phyloP scores from a whole-genome alignment of 2,329 filamentous ascomycete species.

The Paecilomyces sp. region DNA sequence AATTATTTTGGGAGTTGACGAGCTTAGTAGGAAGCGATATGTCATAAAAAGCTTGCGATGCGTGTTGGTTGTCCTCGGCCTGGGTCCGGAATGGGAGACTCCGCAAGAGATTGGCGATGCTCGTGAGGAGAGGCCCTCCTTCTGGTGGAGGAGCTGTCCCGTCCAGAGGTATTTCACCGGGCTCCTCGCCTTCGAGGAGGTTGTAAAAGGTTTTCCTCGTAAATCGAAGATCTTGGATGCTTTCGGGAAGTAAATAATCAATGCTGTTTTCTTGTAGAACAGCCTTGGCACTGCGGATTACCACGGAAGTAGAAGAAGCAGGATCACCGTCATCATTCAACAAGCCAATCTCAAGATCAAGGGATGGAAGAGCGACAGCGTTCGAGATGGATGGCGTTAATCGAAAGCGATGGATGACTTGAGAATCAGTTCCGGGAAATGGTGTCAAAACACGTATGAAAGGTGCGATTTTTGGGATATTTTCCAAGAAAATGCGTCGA shows the following conservation, averaged over 20 bases:
- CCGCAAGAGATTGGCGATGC: slow-evolving; percentile 15
- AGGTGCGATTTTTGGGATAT: slow-evolving; percentile 23
- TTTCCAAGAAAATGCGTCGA: slow-evolving; percentile 24
- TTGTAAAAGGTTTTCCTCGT: slow-evolving; percentile 24
- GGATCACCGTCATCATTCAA: not conserved
- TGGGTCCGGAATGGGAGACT: slow-evolving; percentile 8
- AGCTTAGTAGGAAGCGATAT: slow-evolving; percentile 21
- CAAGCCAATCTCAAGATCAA: slow-evolving; percentile 25
- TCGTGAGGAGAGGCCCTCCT: slow-evolving; percentile 8
- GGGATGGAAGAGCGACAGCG: slow-evolving; percentile 17
- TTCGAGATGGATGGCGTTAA: slow-evolving; percentile 23
- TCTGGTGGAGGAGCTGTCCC: not conserved
- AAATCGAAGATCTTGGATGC: slow-evolving; percentile 31
- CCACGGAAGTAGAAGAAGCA: slow-evolving; percentile 7
- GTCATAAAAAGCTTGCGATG: slow-evolving; percentile 21
- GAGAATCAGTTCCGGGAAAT: slow-evolving; percentile 7
- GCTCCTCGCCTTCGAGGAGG: slow-evolving; percentile 9
- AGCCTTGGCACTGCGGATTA: slow-evolving; percentile 21
- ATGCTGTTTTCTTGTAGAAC: slow-evolving; percentile 22
- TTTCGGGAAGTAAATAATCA: slow-evolving; percentile 34
- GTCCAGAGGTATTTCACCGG: not conserved
- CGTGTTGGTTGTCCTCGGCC: slow-evolving; percentile 2
- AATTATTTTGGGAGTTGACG: slow-evolving; percentile 2
- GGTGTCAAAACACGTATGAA: slow-evolving; percentile 23
- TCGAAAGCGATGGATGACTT: slow-evolving; percentile 20